Evolutionary conservation across 2,329 filamentous ascomycete genomes (phyloP).

Genomic region (Dothideomycetes sp.): DNA sequence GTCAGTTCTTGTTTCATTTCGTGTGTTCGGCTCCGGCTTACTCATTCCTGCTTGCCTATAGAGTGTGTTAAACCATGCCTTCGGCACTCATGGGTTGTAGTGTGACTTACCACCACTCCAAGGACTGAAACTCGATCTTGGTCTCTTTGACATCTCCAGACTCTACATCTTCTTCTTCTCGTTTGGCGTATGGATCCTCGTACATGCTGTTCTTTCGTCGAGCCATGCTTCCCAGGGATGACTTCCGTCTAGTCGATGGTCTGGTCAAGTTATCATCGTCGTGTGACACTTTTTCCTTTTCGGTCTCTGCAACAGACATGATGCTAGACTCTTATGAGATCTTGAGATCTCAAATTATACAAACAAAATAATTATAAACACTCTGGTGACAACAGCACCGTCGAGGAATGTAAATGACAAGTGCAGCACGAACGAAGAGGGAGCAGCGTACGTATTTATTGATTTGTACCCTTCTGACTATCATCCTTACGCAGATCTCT

Average conservation of each 20-base stretch:
- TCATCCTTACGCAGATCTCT: too few species aligned
- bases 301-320: conserved; percentile 1
- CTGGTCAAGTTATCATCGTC: background rate
- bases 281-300: conserved; percentile 1
- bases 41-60: conserved; percentile 35
- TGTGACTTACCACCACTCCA: conserved; percentile 40
- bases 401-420: too few species aligned
- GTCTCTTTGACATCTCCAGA: conserved; percentile 8
- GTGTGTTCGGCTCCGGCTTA: conserved; percentile 17
- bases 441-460: too few species aligned
- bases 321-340: too few species aligned
- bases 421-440: too few species aligned
- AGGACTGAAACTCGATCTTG: conserved; percentile 42
- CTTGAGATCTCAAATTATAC: too few species aligned
- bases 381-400: too few species aligned
- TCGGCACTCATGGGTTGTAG: too few species aligned
- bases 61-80: too few species aligned
- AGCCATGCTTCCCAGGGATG: conserved; percentile 7
- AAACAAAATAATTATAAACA: too few species aligned
- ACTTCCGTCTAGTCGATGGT: background rate
- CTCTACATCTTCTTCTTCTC: conserved; percentile 2
- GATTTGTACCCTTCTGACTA: too few species aligned
- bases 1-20: background rate
- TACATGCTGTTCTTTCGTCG: conserved; percentile 8
- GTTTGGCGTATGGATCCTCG: conserved; percentile 1